A percentile compares a stretch with the other conserved stretches of the same genome.
phyloP scores from a whole-genome alignment of 208 protist species.

The Trypanosoma congolense region DNA sequence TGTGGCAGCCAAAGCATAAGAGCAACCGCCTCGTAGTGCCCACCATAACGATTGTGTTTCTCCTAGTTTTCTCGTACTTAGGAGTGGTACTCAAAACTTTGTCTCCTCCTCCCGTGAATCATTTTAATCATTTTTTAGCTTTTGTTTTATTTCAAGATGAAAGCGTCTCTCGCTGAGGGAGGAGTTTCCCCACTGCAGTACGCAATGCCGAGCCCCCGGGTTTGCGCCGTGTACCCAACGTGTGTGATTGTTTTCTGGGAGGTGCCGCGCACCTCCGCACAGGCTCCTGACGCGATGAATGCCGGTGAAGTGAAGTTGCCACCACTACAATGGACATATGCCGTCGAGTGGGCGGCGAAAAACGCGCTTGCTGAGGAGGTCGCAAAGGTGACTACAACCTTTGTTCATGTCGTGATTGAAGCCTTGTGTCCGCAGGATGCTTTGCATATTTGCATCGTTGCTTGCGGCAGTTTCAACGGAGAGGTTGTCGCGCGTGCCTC shows the following conservation, averaged over 20 bases:
- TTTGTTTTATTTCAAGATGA: too few species aligned
- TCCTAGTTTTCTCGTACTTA: too few species aligned
- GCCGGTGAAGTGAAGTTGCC: neutral
- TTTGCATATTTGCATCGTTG: slow-evolving; percentile 48
- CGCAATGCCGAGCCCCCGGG: slow-evolving; percentile 9
- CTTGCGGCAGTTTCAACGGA: slow-evolving; percentile 17
- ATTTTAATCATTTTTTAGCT: too few species aligned
- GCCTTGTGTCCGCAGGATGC: slow-evolving; percentile 37
- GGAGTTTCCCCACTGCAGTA: slow-evolving; percentile 1
- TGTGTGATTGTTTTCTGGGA: slow-evolving; percentile 48
- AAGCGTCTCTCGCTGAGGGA: neutral
- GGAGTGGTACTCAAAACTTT: too few species aligned
- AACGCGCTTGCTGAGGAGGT: slow-evolving; percentile 19
- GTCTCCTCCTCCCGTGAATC: too few species aligned
- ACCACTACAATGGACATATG: slow-evolving; percentile 38
- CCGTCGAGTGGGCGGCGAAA: slow-evolving; percentile 44
- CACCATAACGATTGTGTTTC: too few species aligned
- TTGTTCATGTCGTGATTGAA: slow-evolving; percentile 31
- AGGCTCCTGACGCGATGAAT: slow-evolving; percentile 10
- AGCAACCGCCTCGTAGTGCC: too few species aligned
- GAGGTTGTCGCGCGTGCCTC: slow-evolving; percentile 24
- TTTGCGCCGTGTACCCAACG: slow-evolving; percentile 33
- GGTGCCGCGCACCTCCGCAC: slow-evolving; percentile 12
- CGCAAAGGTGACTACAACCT: slow-evolving; percentile 12
- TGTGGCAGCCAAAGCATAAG: too few species aligned